phyloP scores from a whole-genome alignment of 441 rosid genomes.

The Aquilaria agallochum region DNA sequence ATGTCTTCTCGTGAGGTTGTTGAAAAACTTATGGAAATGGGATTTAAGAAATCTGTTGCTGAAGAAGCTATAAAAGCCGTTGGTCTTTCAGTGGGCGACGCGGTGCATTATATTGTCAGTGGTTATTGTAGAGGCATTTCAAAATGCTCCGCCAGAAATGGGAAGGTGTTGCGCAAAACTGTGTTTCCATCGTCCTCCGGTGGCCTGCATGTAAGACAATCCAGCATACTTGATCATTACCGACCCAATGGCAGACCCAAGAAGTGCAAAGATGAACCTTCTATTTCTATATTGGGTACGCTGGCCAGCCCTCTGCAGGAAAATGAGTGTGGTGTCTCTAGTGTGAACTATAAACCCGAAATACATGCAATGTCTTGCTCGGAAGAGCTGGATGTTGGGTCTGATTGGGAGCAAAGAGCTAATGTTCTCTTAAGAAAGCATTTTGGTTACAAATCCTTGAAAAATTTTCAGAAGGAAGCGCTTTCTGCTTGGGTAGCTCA shows the following conservation, averaged over 20 bases:
- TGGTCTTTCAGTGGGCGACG: slow-evolving; percentile 57
- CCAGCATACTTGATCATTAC: slow-evolving; percentile 63
- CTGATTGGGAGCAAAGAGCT: slow-evolving; percentile 61
- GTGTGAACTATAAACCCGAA: slow-evolving; percentile 16
- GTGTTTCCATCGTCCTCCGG: slow-evolving; percentile 15
- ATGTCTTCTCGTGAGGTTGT: slow-evolving; percentile 28
- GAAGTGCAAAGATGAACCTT: slow-evolving; percentile 17
- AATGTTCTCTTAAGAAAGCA: slow-evolving; percentile 39
- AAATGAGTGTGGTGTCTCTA: slow-evolving; percentile 9
- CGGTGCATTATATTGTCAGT: slow-evolving; percentile 49
- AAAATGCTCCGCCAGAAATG: slow-evolving; percentile 17
- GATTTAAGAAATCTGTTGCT: slow-evolving; percentile 51
- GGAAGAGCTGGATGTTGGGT: slow-evolving; percentile 31
- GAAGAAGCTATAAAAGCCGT: slow-evolving; percentile 53
- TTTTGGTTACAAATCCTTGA: slow-evolving; percentile 64
- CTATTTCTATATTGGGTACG: slow-evolving; percentile 22
- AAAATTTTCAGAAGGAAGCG: slow-evolving; percentile 77
- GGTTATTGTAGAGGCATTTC: slow-evolving; percentile 28
- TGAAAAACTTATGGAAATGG: slow-evolving; percentile 61
- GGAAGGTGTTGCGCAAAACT: slow-evolving; percentile 29
- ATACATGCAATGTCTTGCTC: slow-evolving; percentile 17
- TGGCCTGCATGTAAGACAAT: slow-evolving; percentile 37
- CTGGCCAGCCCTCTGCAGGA: slow-evolving; percentile 20
- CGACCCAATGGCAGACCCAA: slow-evolving; percentile 27
- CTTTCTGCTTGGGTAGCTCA: slow-evolving; percentile 69